Base-by-base conservation (phyloP, 176 grass and related monocot genomes). In the Bromus sterilis region DNA sequence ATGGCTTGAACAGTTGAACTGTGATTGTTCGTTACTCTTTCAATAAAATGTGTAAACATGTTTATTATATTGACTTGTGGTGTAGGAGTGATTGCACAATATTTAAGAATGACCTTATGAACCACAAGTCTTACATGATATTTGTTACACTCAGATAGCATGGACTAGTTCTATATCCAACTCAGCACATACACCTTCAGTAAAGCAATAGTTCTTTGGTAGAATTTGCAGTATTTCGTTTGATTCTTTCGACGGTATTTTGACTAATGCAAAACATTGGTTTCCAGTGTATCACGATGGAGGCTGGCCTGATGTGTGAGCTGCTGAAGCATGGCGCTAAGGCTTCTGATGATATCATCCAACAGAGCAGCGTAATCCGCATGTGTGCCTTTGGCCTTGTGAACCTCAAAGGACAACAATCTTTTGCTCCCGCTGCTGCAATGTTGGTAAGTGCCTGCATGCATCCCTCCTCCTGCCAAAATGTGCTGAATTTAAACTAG, bases 201-300 rank as follows among this genome's bases (percentile, higher is more conserved):
- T 56, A 56, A 56, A 56, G 30, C 32, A 36, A 33, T 37, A 57
- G 13, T 76, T 59, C n/a, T 77, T 59, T 59, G 5, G n/a, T 74
- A 29, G 48, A 16, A 20, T 53, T 20, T 20, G 23, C 18, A 29
- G 30, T 75, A 56, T 76, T 75, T 24, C 6, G 32, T 57, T 37
- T 41, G 28, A 63, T 63, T 18, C 28, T 63, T 63, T 63, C 28
- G 59, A 28, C 60, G 75, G 4, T 57, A n/a, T 60, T 29, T 63
- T 16, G 24, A 61, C 57, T 30, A 3, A 61, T 77, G 55, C 12
- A 9, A 37, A 37, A 75, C 11, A 9, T 39, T 76, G 35, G 49
- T 41, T 77, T 60, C 15, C 42, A 78, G 57, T 78, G 57, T 78
- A 78, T 78, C 57, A 31, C 76, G 9, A 30, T 2, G 56, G 76